Conservation (phyloP, 2,329 filamentous ascomycete genomes). For the Colletotrichum agaves region DNA sequence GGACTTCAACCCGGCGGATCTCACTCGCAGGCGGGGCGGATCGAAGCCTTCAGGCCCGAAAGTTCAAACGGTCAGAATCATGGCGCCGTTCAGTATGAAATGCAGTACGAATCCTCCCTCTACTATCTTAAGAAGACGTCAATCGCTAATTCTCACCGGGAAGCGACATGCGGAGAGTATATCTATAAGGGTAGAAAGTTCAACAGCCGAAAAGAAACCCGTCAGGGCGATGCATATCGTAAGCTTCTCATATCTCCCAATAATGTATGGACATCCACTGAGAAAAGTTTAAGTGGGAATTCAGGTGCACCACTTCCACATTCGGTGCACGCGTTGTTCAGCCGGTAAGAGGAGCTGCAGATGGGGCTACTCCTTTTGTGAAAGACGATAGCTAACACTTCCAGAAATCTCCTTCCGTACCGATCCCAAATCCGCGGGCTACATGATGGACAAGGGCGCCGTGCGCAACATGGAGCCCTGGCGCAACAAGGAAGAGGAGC, state of each 20-base stretch:
- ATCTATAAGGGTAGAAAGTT: slow-evolving; percentile 96
- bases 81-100: slow-evolving; percentile 88
- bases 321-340: slow-evolving; percentile 79
- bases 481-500: slow-evolving; percentile 70
- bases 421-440: slow-evolving; percentile 95
- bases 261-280: no score
- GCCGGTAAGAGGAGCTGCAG: not conserved
- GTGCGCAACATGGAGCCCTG: slow-evolving; percentile 95
- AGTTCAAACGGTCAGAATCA: slow-evolving; percentile 86
- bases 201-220: slow-evolving; percentile 93
- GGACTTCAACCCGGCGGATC: slow-evolving; percentile 90
- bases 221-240: slow-evolving; percentile 84
- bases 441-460: slow-evolving; percentile 81
- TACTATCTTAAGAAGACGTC: no score
- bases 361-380: no score
- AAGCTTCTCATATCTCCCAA: no score
- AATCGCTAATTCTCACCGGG: no score
- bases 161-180: slow-evolving; percentile 67
- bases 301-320: slow-evolving; percentile 87
- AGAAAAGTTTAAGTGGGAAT: slow-evolving; percentile 66
- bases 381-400: no score
- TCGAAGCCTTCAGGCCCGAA: slow-evolving; percentile 81
- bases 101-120: slow-evolving; percentile 56
- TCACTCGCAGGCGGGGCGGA: slow-evolving; percentile 72
- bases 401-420: slow-evolving; percentile 88